These are phyloP conservation scores for Endoconidiophora polonica DNA, from an alignment of 2,329 filamentous ascomycete species.

Conservation along the genomic window DNA sequence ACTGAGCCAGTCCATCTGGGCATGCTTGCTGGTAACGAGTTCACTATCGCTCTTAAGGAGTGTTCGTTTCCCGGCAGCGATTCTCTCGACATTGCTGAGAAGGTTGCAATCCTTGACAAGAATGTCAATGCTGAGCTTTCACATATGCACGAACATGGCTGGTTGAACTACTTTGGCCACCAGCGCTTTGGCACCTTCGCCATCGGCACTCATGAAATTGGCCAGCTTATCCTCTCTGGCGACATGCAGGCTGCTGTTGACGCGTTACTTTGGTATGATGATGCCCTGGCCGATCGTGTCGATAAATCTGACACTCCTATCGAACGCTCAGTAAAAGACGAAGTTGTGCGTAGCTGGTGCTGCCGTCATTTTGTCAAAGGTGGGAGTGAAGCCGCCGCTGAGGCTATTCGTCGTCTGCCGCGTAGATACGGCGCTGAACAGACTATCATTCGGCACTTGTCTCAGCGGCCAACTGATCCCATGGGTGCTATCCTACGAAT, in stretches of 20 bases:
- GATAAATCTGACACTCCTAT: conserved; percentile 22
- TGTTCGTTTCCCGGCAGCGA: conserved; percentile 27
- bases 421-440: conserved; percentile 67
- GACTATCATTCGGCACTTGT: conserved; percentile 63
- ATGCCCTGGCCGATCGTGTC: conserved; percentile 35
- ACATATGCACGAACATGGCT: conserved; percentile 57
- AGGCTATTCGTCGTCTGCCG: conserved; percentile 54
- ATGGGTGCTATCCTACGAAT: conserved; percentile 68
- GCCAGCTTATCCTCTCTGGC: conserved; percentile 65
- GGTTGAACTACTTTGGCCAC: conserved; percentile 96
- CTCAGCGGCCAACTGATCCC: conserved; percentile 47
- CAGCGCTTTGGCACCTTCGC: conserved; percentile 86
- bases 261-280: conserved; percentile 57
- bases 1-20: conserved; percentile 61
- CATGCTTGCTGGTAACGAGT: conserved; percentile 77
- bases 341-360: conserved; percentile 60
- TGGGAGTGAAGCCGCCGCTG: conserved; percentile 37
- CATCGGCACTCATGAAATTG: conserved; percentile 71
- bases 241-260: conserved; percentile 70
- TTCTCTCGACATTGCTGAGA: conserved; percentile 17
- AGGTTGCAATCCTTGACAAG: conserved; percentile 19
- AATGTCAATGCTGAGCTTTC: conserved; percentile 42
- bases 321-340: conserved; percentile 50
- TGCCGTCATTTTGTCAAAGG: conserved; percentile 50
- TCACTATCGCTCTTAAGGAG: conserved; percentile 79